Evolutionary conservation across 192 early-diverging fungal species (phyloP).

Genomic region (Backusella psychrophila): DNA sequence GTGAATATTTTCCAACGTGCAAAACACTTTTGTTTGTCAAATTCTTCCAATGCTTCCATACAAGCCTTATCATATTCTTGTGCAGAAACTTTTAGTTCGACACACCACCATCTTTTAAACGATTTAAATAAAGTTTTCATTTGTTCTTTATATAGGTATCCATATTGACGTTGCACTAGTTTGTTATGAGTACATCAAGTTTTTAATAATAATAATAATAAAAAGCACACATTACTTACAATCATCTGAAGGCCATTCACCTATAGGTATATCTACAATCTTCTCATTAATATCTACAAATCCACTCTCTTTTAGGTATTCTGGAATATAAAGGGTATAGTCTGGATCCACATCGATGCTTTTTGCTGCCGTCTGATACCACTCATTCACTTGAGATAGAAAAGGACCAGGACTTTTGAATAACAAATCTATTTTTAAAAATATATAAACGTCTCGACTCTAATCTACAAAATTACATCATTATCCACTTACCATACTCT

Average conservation of each 20-base stretch:
- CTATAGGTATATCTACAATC: constrained; percentile 26
- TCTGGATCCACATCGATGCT: constrained; percentile 1
- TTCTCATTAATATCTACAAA: constrained; percentile 23
- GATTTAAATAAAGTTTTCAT: constrained; percentile 33
- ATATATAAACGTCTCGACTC: neutral
- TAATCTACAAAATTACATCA: neutral
- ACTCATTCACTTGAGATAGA: constrained; percentile 23
- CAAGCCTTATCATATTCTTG: constrained; percentile 26
- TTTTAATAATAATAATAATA: neutral
- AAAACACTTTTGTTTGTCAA: constrained; percentile 22
- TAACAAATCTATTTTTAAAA: constrained; percentile 16
- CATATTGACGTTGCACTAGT: constrained; percentile 25
- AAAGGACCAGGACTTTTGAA: constrained; percentile 26
- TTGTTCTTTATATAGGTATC: constrained; percentile 30
- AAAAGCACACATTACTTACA: constrained; percentile 16
- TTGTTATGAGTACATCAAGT: neutral
- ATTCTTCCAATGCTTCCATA: constrained; percentile 25
- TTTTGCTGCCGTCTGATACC: constrained; percentile 18
- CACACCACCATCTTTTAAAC: constrained; percentile 30
- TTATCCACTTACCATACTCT: constrained; percentile 19
- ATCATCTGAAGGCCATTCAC: constrained; percentile 29
- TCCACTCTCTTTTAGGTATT: constrained; percentile 10
- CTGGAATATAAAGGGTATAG: neutral
- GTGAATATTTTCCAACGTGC: constrained; percentile 29
- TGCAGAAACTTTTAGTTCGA: constrained; percentile 13